Percentiles rank a stretch among this genome's conserved stretches.
phyloP scores from a whole-genome alignment of 108 stramenopile genomes.

The Discostella pseudostelligera region DNA sequence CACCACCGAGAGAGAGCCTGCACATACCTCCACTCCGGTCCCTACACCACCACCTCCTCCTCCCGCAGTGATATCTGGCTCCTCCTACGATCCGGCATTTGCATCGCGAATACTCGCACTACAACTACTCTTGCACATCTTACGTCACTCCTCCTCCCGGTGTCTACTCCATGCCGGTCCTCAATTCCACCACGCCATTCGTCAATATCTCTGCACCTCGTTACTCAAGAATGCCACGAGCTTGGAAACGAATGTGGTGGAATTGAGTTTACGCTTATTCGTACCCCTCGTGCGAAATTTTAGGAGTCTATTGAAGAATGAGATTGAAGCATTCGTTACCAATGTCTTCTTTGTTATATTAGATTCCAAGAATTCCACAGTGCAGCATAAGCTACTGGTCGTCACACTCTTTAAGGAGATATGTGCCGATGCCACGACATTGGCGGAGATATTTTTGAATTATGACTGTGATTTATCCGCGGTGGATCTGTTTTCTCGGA shows the following conservation, averaged over 20 bases:
- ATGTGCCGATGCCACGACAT: slow-evolving; percentile 79
- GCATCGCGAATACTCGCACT: slow-evolving; percentile 91
- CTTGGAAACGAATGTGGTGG: slow-evolving; percentile 79
- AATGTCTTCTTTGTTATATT: slow-evolving; percentile 97
- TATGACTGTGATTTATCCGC: slow-evolving; percentile 98
- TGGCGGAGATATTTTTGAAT: slow-evolving; percentile 97
- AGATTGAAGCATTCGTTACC: slow-evolving; percentile 98
- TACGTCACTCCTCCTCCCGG: slow-evolving; percentile 73
- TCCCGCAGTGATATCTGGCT: slow-evolving; percentile 3
- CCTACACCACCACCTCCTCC: neutral
- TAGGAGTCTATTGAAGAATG: slow-evolving; percentile 84
- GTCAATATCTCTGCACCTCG: slow-evolving; percentile 90
- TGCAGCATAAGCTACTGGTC: slow-evolving; percentile 92
- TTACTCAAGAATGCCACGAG: slow-evolving; percentile 95
- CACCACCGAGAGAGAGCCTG: neutral
- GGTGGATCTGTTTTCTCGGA: slow-evolving; percentile 90
- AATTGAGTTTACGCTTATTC: slow-evolving; percentile 91
- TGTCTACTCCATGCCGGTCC: slow-evolving; percentile 63
- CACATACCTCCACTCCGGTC: neutral
- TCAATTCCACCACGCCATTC: slow-evolving; percentile 88
- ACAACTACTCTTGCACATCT: slow-evolving; percentile 89
- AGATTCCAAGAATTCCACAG: slow-evolving; percentile 89
- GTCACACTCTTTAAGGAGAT: slow-evolving; percentile 91
- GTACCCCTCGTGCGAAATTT: slow-evolving; percentile 89
- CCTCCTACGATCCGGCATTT: slow-evolving; percentile 64